A percentile compares a stretch with the other conserved stretches of the same genome.
These are phyloP conservation scores for Gypsophila paniculata DNA, from an alignment of 179 eudicot species.

Conservation along the genomic window DNA sequence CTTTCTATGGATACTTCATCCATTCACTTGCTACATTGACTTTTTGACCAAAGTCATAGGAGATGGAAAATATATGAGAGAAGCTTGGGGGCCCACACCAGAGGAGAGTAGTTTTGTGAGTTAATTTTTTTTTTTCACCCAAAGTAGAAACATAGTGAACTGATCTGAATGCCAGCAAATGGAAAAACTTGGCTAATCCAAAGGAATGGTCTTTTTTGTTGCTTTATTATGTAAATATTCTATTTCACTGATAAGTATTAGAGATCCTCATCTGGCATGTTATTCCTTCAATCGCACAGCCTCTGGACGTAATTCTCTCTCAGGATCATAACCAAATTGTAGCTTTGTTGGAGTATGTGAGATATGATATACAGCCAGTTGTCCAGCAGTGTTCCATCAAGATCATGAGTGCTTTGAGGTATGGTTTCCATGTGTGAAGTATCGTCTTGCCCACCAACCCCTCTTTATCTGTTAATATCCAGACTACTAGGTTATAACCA, in stretches of 20 bases:
- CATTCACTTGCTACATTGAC: neutral
- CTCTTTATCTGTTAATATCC: neutral
- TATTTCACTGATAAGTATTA: slow-evolving; percentile 3
- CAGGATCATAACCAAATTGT: slow-evolving; percentile 94
- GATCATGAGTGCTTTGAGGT: slow-evolving; percentile 85
- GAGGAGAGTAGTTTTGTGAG: neutral
- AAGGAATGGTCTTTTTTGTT: neutral
- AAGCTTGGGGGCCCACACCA: neutral
- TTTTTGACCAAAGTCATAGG: neutral
- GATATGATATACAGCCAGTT: slow-evolving; percentile 85
- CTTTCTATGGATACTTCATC: neutral
- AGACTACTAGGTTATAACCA: neutral
- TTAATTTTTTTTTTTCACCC: neutral
- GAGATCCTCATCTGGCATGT: slow-evolving; percentile 7
- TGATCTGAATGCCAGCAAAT: neutral
- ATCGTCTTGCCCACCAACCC: neutral
- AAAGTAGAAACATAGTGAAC: neutral
- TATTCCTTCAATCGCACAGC: slow-evolving; percentile 40
- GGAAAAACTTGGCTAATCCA: neutral
- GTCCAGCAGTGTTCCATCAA: slow-evolving; percentile 84
- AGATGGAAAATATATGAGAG: neutral
- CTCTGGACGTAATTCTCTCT: slow-evolving; percentile 78
- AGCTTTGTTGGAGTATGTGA: slow-evolving; percentile 80
- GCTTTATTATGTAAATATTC: neutral
- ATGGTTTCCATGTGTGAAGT: slow-evolving; percentile 14